A percentile compares a stretch with the other conserved stretches of the same genome.
These are phyloP conservation scores for Verticillium longisporum DNA, from an alignment of 2,329 filamentous ascomycete species.

Conservation along the genomic window DNA sequence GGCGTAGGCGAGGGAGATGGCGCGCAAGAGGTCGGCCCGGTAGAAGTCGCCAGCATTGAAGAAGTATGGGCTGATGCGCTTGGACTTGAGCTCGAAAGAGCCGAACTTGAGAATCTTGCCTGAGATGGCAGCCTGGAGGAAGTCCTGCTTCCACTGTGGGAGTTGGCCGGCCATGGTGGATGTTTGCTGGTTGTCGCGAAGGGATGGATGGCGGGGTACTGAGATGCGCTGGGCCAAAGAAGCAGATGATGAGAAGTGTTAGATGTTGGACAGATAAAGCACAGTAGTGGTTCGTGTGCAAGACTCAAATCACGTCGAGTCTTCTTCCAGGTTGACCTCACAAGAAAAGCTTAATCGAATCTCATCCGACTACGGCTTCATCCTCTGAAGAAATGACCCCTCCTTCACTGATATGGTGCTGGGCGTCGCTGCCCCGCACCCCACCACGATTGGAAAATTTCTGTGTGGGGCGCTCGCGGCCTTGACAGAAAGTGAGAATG, in stretches of 20 bases:
- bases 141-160: slow-evolving; percentile 62
- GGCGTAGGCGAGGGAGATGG: slow-evolving; percentile 79
- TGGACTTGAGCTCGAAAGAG: slow-evolving; percentile 85
- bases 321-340: background rate
- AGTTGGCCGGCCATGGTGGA: slow-evolving; percentile 36
- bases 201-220: background rate
- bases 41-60: slow-evolving; percentile 95
- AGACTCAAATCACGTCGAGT: too few species aligned
- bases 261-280: background rate
- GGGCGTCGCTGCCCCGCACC: slow-evolving; percentile 1
- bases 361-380: background rate
- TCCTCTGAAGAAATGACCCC: background rate
- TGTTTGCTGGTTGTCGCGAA: background rate
- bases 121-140: slow-evolving; percentile 62
- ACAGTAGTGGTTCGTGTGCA: too few species aligned
- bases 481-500: background rate
- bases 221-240: too few species aligned
- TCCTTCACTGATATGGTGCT: background rate
- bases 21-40: slow-evolving; percentile 67
- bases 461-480: background rate
- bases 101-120: slow-evolving; percentile 74
- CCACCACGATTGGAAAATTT: slow-evolving; percentile 2
- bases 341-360: slow-evolving; percentile 10
- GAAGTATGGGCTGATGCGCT: slow-evolving; percentile 89
- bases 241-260: too few species aligned